phyloP scores from a whole-genome alignment of 371 early-diverging fungal species.

The Mortierella sp. region DNA sequence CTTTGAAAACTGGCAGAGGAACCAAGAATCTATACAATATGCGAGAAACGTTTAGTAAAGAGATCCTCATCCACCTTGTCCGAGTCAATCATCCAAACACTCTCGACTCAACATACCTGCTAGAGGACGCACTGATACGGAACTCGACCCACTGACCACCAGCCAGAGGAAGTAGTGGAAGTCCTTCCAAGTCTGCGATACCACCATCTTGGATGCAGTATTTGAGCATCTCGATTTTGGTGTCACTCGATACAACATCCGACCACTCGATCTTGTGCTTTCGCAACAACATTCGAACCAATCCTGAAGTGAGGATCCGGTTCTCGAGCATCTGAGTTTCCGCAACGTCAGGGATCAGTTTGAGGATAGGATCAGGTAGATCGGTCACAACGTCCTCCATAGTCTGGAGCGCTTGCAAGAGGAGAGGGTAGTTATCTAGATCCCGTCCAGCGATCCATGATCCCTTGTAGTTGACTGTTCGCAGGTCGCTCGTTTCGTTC shows the following conservation, averaged over 20 bases:
- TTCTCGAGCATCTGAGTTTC: slow-evolving; percentile 1
- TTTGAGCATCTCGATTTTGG: slow-evolving; percentile 15
- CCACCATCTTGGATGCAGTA: slow-evolving; percentile 23
- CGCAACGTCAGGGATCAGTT: slow-evolving; percentile 1
- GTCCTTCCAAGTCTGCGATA: slow-evolving; percentile 19
- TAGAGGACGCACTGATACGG: neutral
- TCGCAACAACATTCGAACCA: slow-evolving; percentile 9
- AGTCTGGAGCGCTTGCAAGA: slow-evolving; percentile 11
- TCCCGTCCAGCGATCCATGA: slow-evolving; percentile 14
- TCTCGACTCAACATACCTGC: slow-evolving; percentile 7
- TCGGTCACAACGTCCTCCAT: slow-evolving; percentile 8
- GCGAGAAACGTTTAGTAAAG: too few species aligned
- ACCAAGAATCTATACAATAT: slow-evolving; percentile 14
- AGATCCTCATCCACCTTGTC: too few species aligned
- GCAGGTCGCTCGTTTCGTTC: neutral
- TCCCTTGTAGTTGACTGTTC: neutral
- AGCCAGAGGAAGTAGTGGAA: slow-evolving; percentile 31
- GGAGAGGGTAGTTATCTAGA: slow-evolving; percentile 10
- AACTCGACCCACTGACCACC: slow-evolving; percentile 33
- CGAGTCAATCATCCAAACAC: too few species aligned
- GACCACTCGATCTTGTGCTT: slow-evolving; percentile 10
- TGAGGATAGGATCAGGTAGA: slow-evolving; percentile 15
- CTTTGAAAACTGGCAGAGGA: neutral
- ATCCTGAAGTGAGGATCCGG: slow-evolving; percentile 22
- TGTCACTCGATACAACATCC: neutral